Evolutionary conservation across 2,329 filamentous ascomycete species (phyloP).

Genomic region (Penicillium corylophilum): DNA sequence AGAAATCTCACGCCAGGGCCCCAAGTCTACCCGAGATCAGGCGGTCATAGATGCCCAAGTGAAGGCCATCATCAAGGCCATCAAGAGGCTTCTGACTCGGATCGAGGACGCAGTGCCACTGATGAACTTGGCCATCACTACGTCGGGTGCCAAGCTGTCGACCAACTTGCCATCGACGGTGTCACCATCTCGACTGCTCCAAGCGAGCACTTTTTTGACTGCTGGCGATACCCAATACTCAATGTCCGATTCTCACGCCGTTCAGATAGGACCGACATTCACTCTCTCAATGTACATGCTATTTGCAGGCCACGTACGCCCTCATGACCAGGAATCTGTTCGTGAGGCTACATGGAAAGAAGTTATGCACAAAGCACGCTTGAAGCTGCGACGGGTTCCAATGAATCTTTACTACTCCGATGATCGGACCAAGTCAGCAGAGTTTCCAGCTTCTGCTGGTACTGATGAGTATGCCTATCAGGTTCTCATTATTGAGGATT

Average conservation of each 20-base stretch:
- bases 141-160: slow-evolving; percentile 83
- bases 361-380: slow-evolving; percentile 86
- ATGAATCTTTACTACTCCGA: slow-evolving; percentile 47
- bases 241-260: slow-evolving; percentile 59
- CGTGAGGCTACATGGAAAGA: slow-evolving; percentile 86
- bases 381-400: slow-evolving; percentile 74
- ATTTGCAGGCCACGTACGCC: slow-evolving; percentile 73
- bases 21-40: slow-evolving; percentile 44
- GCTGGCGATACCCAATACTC: slow-evolving; percentile 82
- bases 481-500: slow-evolving; percentile 77
- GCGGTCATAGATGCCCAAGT: slow-evolving; percentile 65
- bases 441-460: slow-evolving; percentile 43
- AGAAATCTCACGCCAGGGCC: slow-evolving; percentile 35
- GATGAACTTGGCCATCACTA: slow-evolving; percentile 90
- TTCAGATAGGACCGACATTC: slow-evolving; percentile 86
- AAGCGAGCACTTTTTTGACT: slow-evolving; percentile 88
- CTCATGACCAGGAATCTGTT: slow-evolving; percentile 57
- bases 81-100: slow-evolving; percentile 69
- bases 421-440: slow-evolving; percentile 12
- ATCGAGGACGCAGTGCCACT: slow-evolving; percentile 91
- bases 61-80: slow-evolving; percentile 68
- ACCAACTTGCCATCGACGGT: slow-evolving; percentile 76
- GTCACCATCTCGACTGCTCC: slow-evolving; percentile 84
- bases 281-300: slow-evolving; percentile 91
- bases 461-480: slow-evolving; percentile 74